phyloP scores from a whole-genome alignment of 805 yeast species.

The Saccharomycopsis sp. region DNA sequence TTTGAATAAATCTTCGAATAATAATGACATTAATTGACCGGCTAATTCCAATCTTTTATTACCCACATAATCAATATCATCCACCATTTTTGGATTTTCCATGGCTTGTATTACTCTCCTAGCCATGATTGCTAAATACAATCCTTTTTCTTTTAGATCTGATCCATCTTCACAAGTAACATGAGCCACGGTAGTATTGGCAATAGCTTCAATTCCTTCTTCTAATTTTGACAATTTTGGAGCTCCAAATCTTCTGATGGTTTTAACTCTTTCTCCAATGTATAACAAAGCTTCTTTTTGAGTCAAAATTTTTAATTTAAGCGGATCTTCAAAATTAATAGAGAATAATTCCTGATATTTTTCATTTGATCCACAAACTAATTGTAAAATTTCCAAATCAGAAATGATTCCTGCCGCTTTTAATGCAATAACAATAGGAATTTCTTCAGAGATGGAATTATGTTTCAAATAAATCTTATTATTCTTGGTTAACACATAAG shows the following conservation, averaged over 20 bases:
- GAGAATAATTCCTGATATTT: slow-evolving; percentile 88
- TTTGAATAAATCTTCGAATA: slow-evolving; percentile 95
- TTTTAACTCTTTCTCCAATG: slow-evolving; percentile 84
- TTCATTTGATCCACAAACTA: slow-evolving; percentile 86
- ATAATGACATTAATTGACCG: slow-evolving; percentile 89
- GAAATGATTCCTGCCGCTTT: slow-evolving; percentile 94
- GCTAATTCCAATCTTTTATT: slow-evolving; percentile 95
- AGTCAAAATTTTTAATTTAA: slow-evolving; percentile 73
- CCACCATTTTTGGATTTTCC: slow-evolving; percentile 91
- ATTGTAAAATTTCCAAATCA: slow-evolving; percentile 85
- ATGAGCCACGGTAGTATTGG: slow-evolving; percentile 94
- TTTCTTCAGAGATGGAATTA: slow-evolving; percentile 89
- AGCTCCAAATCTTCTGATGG: slow-evolving; percentile 76
- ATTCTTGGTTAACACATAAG: slow-evolving; percentile 88
- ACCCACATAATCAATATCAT: slow-evolving; percentile 97
- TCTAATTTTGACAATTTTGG: slow-evolving; percentile 73
- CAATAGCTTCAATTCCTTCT: slow-evolving; percentile 95
- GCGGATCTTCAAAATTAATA: slow-evolving; percentile 88
- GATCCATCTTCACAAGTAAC: slow-evolving; percentile 66
- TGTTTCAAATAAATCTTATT: slow-evolving; percentile 86
- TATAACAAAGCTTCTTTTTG: slow-evolving; percentile 91
- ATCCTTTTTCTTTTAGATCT: slow-evolving; percentile 88
- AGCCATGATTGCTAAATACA: slow-evolving; percentile 93
- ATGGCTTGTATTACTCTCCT: slow-evolving; percentile 93
- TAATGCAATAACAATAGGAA: slow-evolving; percentile 85